phyloP scores from a whole-genome alignment of 2,329 filamentous ascomycete genomes.

The Sodiomyces alkalinus region DNA sequence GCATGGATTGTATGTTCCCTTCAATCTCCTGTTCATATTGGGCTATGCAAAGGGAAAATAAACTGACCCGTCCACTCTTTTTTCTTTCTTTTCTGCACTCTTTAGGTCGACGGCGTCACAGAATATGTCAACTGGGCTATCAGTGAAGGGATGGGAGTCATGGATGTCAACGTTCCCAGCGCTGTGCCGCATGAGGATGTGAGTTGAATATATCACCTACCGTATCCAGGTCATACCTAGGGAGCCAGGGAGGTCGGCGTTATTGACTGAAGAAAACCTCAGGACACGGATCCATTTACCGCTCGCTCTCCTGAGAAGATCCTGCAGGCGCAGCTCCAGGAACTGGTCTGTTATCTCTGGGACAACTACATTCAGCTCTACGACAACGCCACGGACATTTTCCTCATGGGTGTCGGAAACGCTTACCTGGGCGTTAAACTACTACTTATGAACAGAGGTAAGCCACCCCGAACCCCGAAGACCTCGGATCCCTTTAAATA shows the following conservation, averaged over 20 bases:
- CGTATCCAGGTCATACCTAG: too few species aligned
- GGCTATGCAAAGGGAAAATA: too few species aligned
- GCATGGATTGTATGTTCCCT: constrained; percentile 76
- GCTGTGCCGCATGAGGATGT: constrained; percentile 53
- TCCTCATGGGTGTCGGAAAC: constrained; percentile 80
- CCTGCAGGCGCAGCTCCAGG: constrained; percentile 46
- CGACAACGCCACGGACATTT: constrained; percentile 55
- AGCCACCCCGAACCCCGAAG: constrained; percentile 2
- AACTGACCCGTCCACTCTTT: constrained; percentile 2
- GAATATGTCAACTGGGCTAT: constrained; percentile 76
- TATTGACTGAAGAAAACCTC: neutral
- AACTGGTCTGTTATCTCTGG: constrained; percentile 80
- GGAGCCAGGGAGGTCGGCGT: too few species aligned
- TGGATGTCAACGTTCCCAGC: constrained; percentile 83
- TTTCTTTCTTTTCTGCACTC: constrained; percentile 11
- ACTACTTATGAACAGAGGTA: constrained; percentile 64
- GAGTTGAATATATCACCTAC: too few species aligned
- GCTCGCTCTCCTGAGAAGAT: constrained; percentile 27
- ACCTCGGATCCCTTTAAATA: neutral
- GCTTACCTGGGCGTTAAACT: constrained; percentile 74
- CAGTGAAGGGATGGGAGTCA: constrained; percentile 61
- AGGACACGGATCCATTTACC: constrained; percentile 33
- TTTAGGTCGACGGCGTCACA: constrained; percentile 63
- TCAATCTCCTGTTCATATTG: too few species aligned
- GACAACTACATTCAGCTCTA: constrained; percentile 87